phyloP scores from a whole-genome alignment of 1,139 yeast genomes.

The Nakaseomyces glabratus region DNA sequence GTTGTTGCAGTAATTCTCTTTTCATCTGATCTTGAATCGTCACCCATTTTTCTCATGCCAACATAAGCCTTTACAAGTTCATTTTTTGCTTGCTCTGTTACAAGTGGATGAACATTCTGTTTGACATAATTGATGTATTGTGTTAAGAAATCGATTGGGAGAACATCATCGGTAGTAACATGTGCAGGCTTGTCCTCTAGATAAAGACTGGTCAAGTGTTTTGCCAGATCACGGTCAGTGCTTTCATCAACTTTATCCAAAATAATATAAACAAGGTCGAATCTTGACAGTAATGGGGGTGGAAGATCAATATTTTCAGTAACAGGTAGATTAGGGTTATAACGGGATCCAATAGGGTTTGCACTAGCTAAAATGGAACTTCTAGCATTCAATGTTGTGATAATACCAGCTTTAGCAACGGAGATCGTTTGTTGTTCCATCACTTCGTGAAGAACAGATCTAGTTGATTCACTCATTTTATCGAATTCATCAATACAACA shows the following conservation, averaged over 20 bases:
- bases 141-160: conserved; percentile 83
- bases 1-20: conserved; percentile 96
- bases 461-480: conserved; percentile 89
- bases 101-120: conserved; percentile 65
- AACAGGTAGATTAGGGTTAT: conserved; percentile 87
- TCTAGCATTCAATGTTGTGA: conserved; percentile 91
- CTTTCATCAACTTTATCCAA: conserved; percentile 86
- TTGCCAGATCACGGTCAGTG: conserved; percentile 77
- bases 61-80: conserved; percentile 88
- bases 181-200: conserved; percentile 77
- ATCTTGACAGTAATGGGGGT: conserved; percentile 89
- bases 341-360: conserved; percentile 93
- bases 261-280: conserved; percentile 85
- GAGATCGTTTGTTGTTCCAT: conserved; percentile 99
- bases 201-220: conserved; percentile 86
- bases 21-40: conserved; percentile 77
- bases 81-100: conserved; percentile 71
- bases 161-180: conserved; percentile 52
- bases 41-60: conserved; percentile 89
- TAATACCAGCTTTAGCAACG: conserved; percentile 96
- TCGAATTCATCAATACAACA: conserved; percentile 99
- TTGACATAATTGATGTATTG: conserved; percentile 87
- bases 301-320: conserved; percentile 93
- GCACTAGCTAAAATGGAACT: conserved; percentile 95
- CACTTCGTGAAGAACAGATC: conserved; percentile 94